phyloP scores from a whole-genome alignment of 2,329 filamentous ascomycete genomes.

The Xylariaceae sp. region DNA sequence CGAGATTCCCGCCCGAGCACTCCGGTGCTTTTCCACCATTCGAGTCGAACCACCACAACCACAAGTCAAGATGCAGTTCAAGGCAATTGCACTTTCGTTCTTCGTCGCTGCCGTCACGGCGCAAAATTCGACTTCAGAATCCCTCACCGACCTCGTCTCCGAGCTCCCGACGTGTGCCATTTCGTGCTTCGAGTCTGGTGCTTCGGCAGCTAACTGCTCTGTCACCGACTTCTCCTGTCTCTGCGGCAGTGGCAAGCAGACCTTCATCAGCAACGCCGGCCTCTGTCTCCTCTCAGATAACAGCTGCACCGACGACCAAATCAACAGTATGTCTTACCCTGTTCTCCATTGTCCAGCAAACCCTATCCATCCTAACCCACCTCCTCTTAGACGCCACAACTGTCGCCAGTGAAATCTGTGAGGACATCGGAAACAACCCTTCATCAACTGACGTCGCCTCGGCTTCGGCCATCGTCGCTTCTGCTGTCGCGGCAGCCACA shows the following conservation, averaged over 20 bases:
- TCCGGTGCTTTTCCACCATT: not conserved
- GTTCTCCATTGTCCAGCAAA: not conserved
- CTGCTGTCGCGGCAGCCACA: conserved; percentile 18
- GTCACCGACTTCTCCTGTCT: conserved; percentile 29
- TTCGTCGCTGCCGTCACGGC: conserved; percentile 14
- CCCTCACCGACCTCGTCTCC: conserved; percentile 27
- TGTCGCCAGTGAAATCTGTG: conserved; percentile 28
- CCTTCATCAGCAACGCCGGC: conserved; percentile 22
- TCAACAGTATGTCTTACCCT: conserved; percentile 22
- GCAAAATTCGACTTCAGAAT: conserved; percentile 18
- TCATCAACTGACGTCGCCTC: conserved; percentile 28
- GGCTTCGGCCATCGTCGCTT: conserved; percentile 27
- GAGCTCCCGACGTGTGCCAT: conserved; percentile 29
- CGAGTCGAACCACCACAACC: not conserved
- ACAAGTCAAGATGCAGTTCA: conserved; percentile 15
- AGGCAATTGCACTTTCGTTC: conserved; percentile 11
- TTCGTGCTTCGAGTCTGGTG: conserved; percentile 22
- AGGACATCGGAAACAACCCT: conserved; percentile 19
- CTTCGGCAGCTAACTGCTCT: conserved; percentile 22
- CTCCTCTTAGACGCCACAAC: conserved; percentile 14
- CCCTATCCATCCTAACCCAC: conserved; percentile 1
- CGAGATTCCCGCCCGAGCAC: too few species aligned
- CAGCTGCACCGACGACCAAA: conserved; percentile 21
- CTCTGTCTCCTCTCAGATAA: conserved; percentile 22
- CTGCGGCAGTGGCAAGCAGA: conserved; percentile 21